Evolutionary conservation across 345 rosid genomes (phyloP).

Genomic region (Abelmoschus esculentus): DNA sequence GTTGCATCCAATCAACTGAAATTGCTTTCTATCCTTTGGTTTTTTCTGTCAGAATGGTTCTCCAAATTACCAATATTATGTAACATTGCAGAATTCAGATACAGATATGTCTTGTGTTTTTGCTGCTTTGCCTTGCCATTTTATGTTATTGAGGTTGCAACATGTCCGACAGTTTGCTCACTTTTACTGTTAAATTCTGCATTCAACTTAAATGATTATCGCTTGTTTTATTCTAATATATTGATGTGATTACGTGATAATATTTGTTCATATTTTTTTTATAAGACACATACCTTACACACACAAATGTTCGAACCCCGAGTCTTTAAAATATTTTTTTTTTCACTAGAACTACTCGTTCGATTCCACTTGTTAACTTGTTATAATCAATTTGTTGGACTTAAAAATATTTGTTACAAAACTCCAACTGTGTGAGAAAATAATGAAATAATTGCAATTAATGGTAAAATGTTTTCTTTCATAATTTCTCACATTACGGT

Average conservation of each 20-base stretch:
- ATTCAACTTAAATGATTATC: not conserved
- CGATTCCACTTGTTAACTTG: too few species aligned
- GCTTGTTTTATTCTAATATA: too few species aligned
- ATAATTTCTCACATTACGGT: not conserved
- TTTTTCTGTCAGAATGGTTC: not conserved
- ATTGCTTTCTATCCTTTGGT: not conserved
- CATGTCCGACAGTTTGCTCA: not conserved
- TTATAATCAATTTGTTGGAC: too few species aligned
- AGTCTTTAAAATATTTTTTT: too few species aligned
- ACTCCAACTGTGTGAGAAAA: too few species aligned
- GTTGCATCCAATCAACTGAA: conserved; percentile 17
- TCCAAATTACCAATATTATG: not conserved
- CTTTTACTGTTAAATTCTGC: not conserved
- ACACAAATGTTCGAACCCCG: too few species aligned
- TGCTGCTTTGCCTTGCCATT: not conserved
- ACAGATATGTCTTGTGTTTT: not conserved
- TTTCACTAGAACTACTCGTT: too few species aligned
- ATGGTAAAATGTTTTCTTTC: not conserved
- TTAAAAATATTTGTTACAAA: too few species aligned
- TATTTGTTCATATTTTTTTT: too few species aligned
- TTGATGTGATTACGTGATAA: too few species aligned
- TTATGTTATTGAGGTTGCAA: not conserved
- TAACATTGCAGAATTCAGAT: not conserved
- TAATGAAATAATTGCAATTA: not conserved
- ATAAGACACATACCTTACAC: too few species aligned